Conservation (phyloP, 83 land plant species). For the Picea engelmannii region DNA sequence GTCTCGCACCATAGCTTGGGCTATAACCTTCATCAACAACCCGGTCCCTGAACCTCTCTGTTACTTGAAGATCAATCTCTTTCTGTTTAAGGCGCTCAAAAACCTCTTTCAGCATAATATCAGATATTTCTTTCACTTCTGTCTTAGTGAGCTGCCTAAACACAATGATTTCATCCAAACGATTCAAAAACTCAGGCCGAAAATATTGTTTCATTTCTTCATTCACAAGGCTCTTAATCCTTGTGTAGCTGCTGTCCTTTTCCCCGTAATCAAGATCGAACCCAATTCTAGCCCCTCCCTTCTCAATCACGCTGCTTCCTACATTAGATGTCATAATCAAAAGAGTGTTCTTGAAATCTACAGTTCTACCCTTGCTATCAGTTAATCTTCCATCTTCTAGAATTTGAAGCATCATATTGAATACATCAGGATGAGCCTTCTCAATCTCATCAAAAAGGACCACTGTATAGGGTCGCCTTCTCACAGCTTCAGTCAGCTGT, state of each 20-base stretch:
- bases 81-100: no score
- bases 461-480: conserved; percentile 48
- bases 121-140: no score
- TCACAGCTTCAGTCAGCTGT: conserved; percentile 48
- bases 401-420: conserved; percentile 55
- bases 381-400: conserved; percentile 56
- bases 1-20: conserved; percentile 61
- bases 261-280: conserved; percentile 76
- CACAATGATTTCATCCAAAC: no score
- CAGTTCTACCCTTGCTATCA: conserved; percentile 51
- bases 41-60: conserved; percentile 49
- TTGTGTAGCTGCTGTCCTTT: conserved; percentile 78
- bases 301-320: conserved; percentile 87
- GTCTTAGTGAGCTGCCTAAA: no score
- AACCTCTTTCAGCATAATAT: no score
- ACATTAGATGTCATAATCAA: conserved; percentile 91
- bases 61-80: no score
- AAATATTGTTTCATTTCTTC: conserved; percentile 83
- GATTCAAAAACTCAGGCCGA: conserved; percentile 79
- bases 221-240: conserved; percentile 72
- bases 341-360: conserved; percentile 86
- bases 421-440: conserved; percentile 54
- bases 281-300: conserved; percentile 85
- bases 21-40: conserved; percentile 67
- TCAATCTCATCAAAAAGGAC: conserved; percentile 57